phyloP scores from a whole-genome alignment of 2,329 filamentous ascomycete species.

The Talaromyces amestolkiae region DNA sequence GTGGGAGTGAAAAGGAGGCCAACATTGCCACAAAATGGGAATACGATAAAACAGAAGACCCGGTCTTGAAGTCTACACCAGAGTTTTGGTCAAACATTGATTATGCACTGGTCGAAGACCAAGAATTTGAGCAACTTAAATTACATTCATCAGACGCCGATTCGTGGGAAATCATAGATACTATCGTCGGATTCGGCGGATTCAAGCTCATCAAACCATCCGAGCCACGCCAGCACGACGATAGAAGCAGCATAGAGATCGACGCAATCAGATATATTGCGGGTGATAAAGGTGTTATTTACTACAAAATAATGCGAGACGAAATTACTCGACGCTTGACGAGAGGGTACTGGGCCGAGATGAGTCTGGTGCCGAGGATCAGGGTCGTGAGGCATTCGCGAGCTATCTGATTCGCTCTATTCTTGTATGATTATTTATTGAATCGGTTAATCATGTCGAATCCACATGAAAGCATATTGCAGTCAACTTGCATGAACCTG shows the following conservation, averaged over 20 bases:
- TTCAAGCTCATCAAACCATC: slow-evolving; percentile 47
- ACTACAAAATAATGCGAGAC: slow-evolving; percentile 30
- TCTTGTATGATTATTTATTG: not conserved
- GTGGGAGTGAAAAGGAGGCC: slow-evolving; percentile 15
- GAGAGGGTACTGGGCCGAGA: slow-evolving; percentile 55
- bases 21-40: slow-evolving; percentile 43
- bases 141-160: slow-evolving; percentile 25
- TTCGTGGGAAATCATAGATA: slow-evolving; percentile 53
- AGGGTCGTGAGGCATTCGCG: slow-evolving; percentile 46
- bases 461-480: not conserved
- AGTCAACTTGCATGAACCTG: not conserved
- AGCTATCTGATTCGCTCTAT: not conserved
- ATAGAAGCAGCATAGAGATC: slow-evolving; percentile 32
- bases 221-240: not conserved
- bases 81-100: slow-evolving; percentile 60
- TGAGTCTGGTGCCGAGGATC: slow-evolving; percentile 55
- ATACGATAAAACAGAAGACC: slow-evolving; percentile 62
- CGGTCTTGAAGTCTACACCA: slow-evolving; percentile 46
- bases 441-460: not conserved
- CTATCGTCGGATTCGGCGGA: slow-evolving; percentile 53
- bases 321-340: slow-evolving; percentile 33
- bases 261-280: slow-evolving; percentile 34
- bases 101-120: slow-evolving; percentile 55
- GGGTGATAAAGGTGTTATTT: slow-evolving; percentile 30
- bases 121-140: not conserved